Conservation (phyloP, 306 rosid species). For the Casuarina equisetifolia region DNA sequence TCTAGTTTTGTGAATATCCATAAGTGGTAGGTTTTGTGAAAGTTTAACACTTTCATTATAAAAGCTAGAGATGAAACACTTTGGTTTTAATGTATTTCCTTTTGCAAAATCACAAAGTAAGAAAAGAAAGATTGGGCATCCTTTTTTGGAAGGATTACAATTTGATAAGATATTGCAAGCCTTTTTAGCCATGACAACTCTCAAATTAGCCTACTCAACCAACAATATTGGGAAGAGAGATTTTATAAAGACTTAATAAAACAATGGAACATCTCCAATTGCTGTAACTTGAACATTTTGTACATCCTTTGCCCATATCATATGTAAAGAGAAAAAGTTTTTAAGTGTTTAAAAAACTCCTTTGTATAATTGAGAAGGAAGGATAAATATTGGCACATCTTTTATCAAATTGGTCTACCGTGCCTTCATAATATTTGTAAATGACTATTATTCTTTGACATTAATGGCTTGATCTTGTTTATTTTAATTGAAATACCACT, state of each 20-base stretch:
- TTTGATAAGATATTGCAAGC: slow-evolving; percentile 49
- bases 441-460: slow-evolving; percentile 8
- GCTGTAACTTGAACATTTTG: slow-evolving; percentile 12
- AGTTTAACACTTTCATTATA: slow-evolving; percentile 85
- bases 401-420: background rate
- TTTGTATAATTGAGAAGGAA: slow-evolving; percentile 24
- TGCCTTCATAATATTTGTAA: slow-evolving; percentile 27
- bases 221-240: slow-evolving; percentile 11
- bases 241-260: slow-evolving; percentile 23
- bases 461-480: background rate
- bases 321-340: slow-evolving; percentile 18
- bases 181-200: background rate
- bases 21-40: too few relatives aligned
- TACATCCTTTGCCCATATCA: slow-evolving; percentile 2
- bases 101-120: slow-evolving; percentile 97
- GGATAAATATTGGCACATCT: background rate
- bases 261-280: background rate
- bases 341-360: slow-evolving; percentile 19
- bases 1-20: too few relatives aligned
- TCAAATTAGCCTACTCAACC: slow-evolving; percentile 15
- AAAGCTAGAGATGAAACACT: slow-evolving; percentile 99
- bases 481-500: too few relatives aligned
- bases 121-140: slow-evolving; percentile 89
- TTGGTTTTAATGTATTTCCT: slow-evolving; percentile 91
- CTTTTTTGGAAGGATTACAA: slow-evolving; percentile 80